Base-by-base conservation (phyloP, 2,329 filamentous ascomycete genomes). In the Echinosphaeria canescens region DNA sequence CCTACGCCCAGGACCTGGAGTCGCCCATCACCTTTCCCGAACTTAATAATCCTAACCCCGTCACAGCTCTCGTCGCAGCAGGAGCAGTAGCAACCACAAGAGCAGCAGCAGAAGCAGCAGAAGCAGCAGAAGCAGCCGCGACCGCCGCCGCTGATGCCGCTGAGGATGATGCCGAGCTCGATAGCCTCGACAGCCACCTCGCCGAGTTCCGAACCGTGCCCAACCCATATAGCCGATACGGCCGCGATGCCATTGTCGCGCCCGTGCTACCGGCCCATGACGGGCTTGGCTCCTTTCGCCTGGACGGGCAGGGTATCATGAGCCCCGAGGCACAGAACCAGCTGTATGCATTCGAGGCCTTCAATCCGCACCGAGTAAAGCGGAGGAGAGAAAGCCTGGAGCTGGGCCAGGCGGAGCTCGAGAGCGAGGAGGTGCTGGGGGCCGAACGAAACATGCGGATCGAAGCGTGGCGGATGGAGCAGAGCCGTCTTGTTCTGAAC, bases 101-200 rank as follows among this genome's bases (percentile, higher is more conserved):
- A n/a, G n/a, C n/a, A n/a, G n/a, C n/a, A n/a, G n/a, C n/a, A n/a
- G n/a, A n/a, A n/a, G n/a, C n/a, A n/a, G n/a, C n/a, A n/a, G n/a
- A n/a, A n/a, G n/a, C n/a, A n/a, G n/a, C n/a, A n/a, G n/a, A n/a
- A n/a, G n/a, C n/a, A n/a, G n/a, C n/a, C n/a, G n/a, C n/a, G n/a
- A n/a, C n/a, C n/a, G n/a, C n/a, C n/a, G n/a, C n/a, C n/a, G n/a
- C n/a, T n/a, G n/a, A n/a, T n/a, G n/a, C n/a, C n/a, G 51, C 50
- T 13, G 68, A 73, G 15, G 75, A 79, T 16, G 75, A 80, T 33
- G 69, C 62, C 15, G 85, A 95, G 44, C 58, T 95, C 24, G 88
- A 98, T 46, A 92, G 82, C 43, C 59, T 95, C 22, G 85, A 95
- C 44, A 84, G 85, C 42, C 84, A 90, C 28, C 58, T 95, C 2